phyloP scores from a whole-genome alignment of 2,329 filamentous ascomycete genomes.

The Basipetospora chlamydospora region DNA sequence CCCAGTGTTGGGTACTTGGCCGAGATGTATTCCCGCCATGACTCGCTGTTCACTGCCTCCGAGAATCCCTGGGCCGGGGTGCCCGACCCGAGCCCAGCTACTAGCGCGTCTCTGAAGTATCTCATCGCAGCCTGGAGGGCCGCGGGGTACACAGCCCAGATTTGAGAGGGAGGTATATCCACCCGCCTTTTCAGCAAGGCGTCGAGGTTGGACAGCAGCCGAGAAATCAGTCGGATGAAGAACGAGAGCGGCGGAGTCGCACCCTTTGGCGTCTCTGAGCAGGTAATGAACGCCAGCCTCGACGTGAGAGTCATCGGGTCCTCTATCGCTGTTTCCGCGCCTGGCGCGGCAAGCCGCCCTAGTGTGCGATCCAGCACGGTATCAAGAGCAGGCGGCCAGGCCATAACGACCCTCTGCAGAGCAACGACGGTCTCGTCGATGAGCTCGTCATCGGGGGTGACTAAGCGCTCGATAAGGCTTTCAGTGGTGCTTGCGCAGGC shows the following conservation, averaged over 20 bases:
- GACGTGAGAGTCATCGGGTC: constrained; percentile 23
- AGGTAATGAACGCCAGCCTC: constrained; percentile 33
- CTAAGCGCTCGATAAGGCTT: constrained; percentile 14
- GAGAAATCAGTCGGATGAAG: constrained; percentile 22
- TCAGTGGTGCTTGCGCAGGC: constrained; percentile 23
- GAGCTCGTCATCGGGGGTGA: constrained; percentile 19
- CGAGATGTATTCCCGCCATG: constrained; percentile 14
- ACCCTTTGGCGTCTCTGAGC: constrained; percentile 23
- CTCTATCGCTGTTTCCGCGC: constrained; percentile 11
- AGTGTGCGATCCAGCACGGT: constrained; percentile 17
- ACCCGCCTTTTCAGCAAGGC: not conserved
- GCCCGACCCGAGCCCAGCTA: constrained; percentile 7
- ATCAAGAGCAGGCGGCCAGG: constrained; percentile 21
- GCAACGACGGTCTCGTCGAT: constrained; percentile 26
- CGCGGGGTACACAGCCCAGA: constrained; percentile 9
- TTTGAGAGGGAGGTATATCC: not conserved
- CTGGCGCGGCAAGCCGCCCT: constrained; percentile 13
- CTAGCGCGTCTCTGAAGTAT: constrained; percentile 27
- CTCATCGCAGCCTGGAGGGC: constrained; percentile 18
- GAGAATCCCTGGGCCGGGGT: constrained; percentile 5
- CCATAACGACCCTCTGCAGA: constrained; percentile 22
- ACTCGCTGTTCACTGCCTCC: constrained; percentile 10
- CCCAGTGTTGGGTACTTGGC: constrained; percentile 16
- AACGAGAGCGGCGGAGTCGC: constrained; percentile 19
- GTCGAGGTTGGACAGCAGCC: constrained; percentile 5